Evolutionary conservation across 768 basidiomycete genomes (phyloP).

Genomic region (Ramaria rubella): DNA sequence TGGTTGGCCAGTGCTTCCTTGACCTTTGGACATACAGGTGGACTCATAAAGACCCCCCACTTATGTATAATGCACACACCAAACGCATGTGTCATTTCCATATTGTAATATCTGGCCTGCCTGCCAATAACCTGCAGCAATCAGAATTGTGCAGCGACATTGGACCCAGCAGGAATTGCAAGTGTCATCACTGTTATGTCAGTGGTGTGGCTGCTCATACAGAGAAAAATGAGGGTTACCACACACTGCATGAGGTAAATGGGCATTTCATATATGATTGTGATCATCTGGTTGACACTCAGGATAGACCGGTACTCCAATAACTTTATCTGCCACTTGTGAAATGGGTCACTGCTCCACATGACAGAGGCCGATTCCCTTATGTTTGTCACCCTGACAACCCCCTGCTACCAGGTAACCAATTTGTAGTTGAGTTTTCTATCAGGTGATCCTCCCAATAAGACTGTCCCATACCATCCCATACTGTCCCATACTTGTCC

Average conservation of each 20-base stretch:
- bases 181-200: not conserved
- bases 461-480: too few species aligned
- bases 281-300: not conserved
- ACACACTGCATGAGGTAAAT: not conserved
- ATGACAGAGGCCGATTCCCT: too few species aligned
- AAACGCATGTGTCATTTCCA: not conserved
- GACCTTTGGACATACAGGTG: not conserved
- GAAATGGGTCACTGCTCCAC: too few species aligned
- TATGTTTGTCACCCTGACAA: too few species aligned
- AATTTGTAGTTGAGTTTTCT: too few species aligned
- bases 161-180: not conserved
- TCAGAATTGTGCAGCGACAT: too few species aligned
- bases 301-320: constrained; percentile 7
- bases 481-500: too few species aligned
- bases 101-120: too few species aligned
- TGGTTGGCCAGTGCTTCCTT: too few species aligned
- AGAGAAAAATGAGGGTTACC: not conserved
- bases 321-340: not conserved
- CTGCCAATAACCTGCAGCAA: too few species aligned
- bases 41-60: constrained; percentile 8
- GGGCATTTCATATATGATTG: not conserved
- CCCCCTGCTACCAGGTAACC: too few species aligned
- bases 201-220: not conserved
- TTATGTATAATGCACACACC: constrained; percentile 9
- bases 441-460: too few species aligned